phyloP scores from a whole-genome alignment of 306 rosid species.

The Betula pendula region DNA sequence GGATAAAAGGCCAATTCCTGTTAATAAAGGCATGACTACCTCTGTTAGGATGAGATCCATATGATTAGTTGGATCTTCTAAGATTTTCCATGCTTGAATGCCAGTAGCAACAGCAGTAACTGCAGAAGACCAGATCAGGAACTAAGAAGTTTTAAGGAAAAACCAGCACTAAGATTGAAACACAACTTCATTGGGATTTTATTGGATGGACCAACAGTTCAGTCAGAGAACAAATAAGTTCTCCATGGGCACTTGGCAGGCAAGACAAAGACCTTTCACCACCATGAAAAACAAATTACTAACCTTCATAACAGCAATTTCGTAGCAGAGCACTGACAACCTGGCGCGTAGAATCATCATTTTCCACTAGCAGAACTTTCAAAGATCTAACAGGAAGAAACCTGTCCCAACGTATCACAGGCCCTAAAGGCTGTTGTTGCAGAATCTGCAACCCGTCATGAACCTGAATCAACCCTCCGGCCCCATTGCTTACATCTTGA shows the following conservation, averaged over 20 bases:
- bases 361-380: conserved; percentile 64
- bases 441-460: conserved; percentile 41
- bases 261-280: conserved; percentile 20
- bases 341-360: conserved; percentile 66
- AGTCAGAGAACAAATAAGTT: conserved; percentile 8
- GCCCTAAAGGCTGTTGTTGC: conserved; percentile 44
- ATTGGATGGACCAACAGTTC: conserved; percentile 3
- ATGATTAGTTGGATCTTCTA: conserved; percentile 78
- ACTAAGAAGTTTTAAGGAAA: conserved; percentile 9
- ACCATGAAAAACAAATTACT: conserved; percentile 9
- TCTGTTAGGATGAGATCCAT: conserved; percentile 85
- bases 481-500: conserved; percentile 39
- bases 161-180: not conserved
- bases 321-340: conserved; percentile 59
- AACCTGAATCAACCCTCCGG: conserved; percentile 39
- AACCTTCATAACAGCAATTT: conserved; percentile 69
- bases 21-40: conserved; percentile 80
- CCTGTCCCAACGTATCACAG: conserved; percentile 49
- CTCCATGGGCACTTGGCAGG: conserved; percentile 3
- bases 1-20: conserved; percentile 82
- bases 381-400: conserved; percentile 59
- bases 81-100: conserved; percentile 84
- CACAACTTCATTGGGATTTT: conserved; percentile 13
- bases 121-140: conserved; percentile 40
- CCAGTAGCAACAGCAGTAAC: conserved; percentile 66